phyloP scores from a whole-genome alignment of 208 protist species.

The Blechomonas ayalai region DNA sequence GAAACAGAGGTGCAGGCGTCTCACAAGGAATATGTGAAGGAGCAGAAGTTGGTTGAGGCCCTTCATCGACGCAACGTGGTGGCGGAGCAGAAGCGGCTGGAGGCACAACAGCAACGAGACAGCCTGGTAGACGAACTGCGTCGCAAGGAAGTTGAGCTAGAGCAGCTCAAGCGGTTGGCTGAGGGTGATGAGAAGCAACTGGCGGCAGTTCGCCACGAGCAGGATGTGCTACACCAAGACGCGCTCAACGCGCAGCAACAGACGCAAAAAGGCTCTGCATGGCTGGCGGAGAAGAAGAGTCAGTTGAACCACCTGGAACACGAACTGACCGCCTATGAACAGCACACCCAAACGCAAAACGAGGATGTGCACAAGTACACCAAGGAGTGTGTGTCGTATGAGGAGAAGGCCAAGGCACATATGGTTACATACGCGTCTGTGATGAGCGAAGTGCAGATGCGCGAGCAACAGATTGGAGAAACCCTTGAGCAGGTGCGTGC shows the following conservation, averaged over 20 bases:
- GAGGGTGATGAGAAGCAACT: slow-evolving; percentile 42
- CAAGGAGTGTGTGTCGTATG: slow-evolving; percentile 83
- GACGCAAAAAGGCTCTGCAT: slow-evolving; percentile 56
- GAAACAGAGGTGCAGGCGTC: slow-evolving; percentile 42
- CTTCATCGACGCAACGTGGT: slow-evolving; percentile 62
- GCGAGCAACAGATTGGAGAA: slow-evolving; percentile 73
- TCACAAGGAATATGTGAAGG: slow-evolving; percentile 35
- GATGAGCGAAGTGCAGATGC: slow-evolving; percentile 84
- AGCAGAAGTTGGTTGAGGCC: slow-evolving; percentile 59
- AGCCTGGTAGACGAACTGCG: slow-evolving; percentile 28
- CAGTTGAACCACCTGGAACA: slow-evolving; percentile 86
- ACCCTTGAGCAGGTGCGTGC: slow-evolving; percentile 76
- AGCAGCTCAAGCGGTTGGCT: slow-evolving; percentile 9
- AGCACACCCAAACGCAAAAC: slow-evolving; percentile 79
- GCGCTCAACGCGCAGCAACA: slow-evolving; percentile 47
- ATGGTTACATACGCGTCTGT: slow-evolving; percentile 63
- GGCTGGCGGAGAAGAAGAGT: slow-evolving; percentile 75
- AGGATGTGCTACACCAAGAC: slow-evolving; percentile 75
- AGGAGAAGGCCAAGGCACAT: slow-evolving; percentile 55
- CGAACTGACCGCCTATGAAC: slow-evolving; percentile 76
- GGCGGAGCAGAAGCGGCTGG: slow-evolving; percentile 37
- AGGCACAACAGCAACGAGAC: slow-evolving; percentile 46
- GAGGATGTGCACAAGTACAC: slow-evolving; percentile 83
- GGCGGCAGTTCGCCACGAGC: slow-evolving; percentile 28
- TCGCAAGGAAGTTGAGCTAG: slow-evolving; percentile 49